Base-by-base conservation (phyloP, 495 filamentous ascomycete species). In the Hypomontagnella submonticulosa region DNA sequence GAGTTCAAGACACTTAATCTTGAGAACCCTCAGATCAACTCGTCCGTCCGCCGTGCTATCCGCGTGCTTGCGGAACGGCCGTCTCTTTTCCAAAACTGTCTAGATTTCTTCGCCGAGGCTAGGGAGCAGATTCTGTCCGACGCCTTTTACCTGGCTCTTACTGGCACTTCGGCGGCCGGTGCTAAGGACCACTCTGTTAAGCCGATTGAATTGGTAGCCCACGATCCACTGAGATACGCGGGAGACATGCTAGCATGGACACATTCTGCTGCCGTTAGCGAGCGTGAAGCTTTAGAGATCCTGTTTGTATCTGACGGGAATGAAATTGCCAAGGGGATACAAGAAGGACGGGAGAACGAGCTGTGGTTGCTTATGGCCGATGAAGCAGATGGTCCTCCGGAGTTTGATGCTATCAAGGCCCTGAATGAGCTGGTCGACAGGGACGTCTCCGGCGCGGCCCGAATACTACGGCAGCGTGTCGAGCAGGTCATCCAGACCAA, bases 211-310 rank as follows among this genome's bases (percentile, higher is more conserved):
- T 84, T 97, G 43, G 90, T 88, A 32, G 92, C 95, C 9, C 93
- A 97, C 70, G 95, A 99, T 71, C 90, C 92, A 10, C 78, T 99
- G 11, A 84, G 95, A 33, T 99, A 98, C 71, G 88, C 96, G 15
- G 93, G 95, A 16, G 95, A 99, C 72, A 98, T 99, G 94, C 84
- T 98, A 12, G 95, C 95, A 4, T 99, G 95, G 95, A 87, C 88
- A 2, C 95, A 99, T 72, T 97, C 96, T 0, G 89, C 93, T 4
- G 87, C 94, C 0, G 95, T 98, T 0, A 93, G 93, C 15, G 95
- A 99, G 75, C 85, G 91, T 41, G 95, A 99, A 75, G 92, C 94
- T 1, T 81, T 99, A 13, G 95, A 97, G 71, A 87, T 90, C 3
- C 78, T 99, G 4, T 98, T 98, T 72, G 89, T 97, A 33, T 87